These are phyloP conservation scores for Serendipita vermifera DNA, from an alignment of 768 basidiomycete genomes.

Conservation along the genomic window DNA sequence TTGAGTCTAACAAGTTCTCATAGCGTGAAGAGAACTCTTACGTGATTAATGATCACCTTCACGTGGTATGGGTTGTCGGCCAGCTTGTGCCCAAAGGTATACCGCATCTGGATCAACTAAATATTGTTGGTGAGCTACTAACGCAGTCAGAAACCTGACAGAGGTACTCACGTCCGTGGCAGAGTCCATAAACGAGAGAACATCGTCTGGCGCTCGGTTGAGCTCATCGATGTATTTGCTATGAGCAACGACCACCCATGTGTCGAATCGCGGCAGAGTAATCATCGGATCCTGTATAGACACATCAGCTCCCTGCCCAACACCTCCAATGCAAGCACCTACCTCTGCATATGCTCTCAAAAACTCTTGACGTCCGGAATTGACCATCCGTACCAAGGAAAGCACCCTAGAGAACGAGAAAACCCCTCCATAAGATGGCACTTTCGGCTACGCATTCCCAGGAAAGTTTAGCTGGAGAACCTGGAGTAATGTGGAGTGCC, in stretches of 20 bases:
- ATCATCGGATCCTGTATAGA: constrained; percentile 1
- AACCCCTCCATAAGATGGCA: background rate
- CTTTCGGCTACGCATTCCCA: too few relatives aligned
- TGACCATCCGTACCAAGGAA: background rate
- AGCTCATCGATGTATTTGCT: constrained; percentile 19
- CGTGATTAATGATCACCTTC: constrained; percentile 10
- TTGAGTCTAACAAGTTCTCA: too few relatives aligned
- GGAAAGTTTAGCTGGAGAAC: too few relatives aligned
- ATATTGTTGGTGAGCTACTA: too few relatives aligned
- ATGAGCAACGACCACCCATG: background rate
- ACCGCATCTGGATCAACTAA: background rate
- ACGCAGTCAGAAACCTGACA: too few relatives aligned
- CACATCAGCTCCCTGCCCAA: too few relatives aligned
- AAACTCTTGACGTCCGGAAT: background rate
- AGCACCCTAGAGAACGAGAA: constrained; percentile 1
- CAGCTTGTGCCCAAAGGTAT: background rate
- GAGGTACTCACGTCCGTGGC: background rate
- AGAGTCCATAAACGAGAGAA: constrained; percentile 14
- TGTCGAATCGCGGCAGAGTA: background rate
- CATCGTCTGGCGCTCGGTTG: constrained; percentile 16
- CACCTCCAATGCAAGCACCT: background rate
- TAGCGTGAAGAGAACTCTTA: too few relatives aligned
- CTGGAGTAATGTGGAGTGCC: too few relatives aligned
- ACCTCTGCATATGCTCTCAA: background rate
- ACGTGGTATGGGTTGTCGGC: constrained; percentile 14